Evolutionary conservation across 164 flowering plant species (phyloP).

Genomic region (Stephania japonica): DNA sequence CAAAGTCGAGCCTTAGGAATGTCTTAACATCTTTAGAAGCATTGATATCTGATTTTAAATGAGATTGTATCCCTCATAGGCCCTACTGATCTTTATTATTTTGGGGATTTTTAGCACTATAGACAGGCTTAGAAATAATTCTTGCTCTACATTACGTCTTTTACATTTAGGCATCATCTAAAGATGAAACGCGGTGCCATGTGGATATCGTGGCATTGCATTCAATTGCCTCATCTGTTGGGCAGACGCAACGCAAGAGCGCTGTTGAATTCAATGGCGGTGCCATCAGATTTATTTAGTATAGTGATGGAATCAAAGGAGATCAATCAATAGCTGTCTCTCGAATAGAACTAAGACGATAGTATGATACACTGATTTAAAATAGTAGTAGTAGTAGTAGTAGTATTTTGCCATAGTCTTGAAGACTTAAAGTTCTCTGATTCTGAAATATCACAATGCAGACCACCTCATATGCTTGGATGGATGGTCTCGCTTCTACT

Average conservation of each 20-base stretch:
- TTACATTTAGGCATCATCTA: background rate
- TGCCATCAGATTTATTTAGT: background rate
- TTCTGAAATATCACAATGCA: background rate
- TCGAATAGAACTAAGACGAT: background rate
- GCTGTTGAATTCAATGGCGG: background rate
- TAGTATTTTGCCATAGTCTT: background rate
- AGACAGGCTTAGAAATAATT: background rate
- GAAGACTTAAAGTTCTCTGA: background rate
- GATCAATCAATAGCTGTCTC: background rate
- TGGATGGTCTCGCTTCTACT: background rate
- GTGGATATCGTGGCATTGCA: background rate
- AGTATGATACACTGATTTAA: background rate
- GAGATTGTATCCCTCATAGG: too few species aligned
- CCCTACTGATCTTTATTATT: too few species aligned
- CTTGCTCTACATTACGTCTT: background rate
- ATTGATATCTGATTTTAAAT: background rate
- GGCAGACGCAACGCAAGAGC: background rate
- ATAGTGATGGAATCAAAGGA: background rate
- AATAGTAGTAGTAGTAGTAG: background rate
- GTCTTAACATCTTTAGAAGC: background rate
- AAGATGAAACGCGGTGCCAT: background rate
- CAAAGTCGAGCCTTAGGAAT: background rate
- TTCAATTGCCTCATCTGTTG: background rate
- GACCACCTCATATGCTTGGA: background rate
- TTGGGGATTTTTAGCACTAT: background rate